phyloP scores from a whole-genome alignment of 2,329 filamentous ascomycete species.

The Westerdykella aurantiaca region DNA sequence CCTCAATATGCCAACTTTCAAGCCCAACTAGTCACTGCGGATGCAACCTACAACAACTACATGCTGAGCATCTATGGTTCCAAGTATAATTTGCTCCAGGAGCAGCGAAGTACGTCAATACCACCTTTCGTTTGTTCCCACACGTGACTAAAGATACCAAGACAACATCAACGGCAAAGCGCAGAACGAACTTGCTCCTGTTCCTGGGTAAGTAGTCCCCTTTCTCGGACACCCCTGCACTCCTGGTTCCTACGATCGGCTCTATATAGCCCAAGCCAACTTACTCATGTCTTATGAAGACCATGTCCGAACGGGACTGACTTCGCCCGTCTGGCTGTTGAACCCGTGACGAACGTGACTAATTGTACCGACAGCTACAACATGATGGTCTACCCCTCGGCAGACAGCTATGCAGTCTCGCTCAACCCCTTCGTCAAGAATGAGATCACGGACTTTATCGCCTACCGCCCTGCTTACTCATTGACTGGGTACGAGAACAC shows the following conservation, averaged over 20 bases:
- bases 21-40: slow-evolving; percentile 3
- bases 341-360: slow-evolving; percentile 1
- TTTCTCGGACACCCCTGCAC: background rate
- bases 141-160: background rate
- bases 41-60: slow-evolving; percentile 7
- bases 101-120: slow-evolving; percentile 2
- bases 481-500: slow-evolving; percentile 3
- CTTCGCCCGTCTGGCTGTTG: background rate
- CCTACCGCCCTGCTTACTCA: slow-evolving; percentile 3
- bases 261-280: background rate
- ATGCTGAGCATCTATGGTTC: slow-evolving; percentile 7
- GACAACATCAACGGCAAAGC: slow-evolving; percentile 6
- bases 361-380: slow-evolving; percentile 8
- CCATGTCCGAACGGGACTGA: slow-evolving; percentile 1
- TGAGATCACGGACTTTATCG: slow-evolving; percentile 5
- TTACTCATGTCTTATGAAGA: slow-evolving; percentile 1
- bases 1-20: slow-evolving; percentile 4
- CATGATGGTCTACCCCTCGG: slow-evolving; percentile 6
- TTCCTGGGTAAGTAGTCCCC: slow-evolving; percentile 5
- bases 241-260: background rate
- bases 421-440: slow-evolving; percentile 4
- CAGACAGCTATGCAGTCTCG: slow-evolving; percentile 3
- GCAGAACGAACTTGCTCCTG: slow-evolving; percentile 2
- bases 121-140: background rate
- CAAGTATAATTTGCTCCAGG: slow-evolving; percentile 5